These are phyloP conservation scores for Penicillium sp. DNA, from an alignment of 2,329 filamentous ascomycete genomes.

Conservation along the genomic window DNA sequence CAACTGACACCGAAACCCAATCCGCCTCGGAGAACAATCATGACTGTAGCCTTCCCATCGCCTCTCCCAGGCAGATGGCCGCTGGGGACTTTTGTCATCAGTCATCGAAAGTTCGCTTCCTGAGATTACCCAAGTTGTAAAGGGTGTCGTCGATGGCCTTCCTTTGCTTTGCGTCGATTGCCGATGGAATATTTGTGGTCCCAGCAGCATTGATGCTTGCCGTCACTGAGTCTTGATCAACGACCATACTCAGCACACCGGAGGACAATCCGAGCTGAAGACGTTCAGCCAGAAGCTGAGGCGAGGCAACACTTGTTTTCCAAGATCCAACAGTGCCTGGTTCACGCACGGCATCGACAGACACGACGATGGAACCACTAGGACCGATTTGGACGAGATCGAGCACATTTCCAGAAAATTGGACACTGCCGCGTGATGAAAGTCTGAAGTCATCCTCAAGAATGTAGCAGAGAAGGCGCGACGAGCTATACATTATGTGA, in stretches of 20 bases:
- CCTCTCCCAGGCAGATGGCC: no score
- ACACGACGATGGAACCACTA: slow-evolving; percentile 39
- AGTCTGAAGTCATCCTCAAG: slow-evolving; percentile 49
- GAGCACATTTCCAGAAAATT: slow-evolving; percentile 61
- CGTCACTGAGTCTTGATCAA: slow-evolving; percentile 16
- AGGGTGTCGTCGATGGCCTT: slow-evolving; percentile 32
- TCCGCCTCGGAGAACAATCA: no score
- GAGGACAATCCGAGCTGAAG: slow-evolving; percentile 20
- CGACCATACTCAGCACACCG: slow-evolving; percentile 24
- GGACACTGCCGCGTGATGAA: slow-evolving; percentile 46
- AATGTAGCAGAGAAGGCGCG: slow-evolving; percentile 63
- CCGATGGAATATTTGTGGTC: slow-evolving; percentile 21
- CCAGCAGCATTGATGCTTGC: slow-evolving; percentile 27
- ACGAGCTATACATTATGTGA: slow-evolving; percentile 44
- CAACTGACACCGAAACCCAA: no score
- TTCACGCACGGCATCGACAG: slow-evolving; percentile 50
- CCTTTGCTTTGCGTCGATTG: slow-evolving; percentile 25
- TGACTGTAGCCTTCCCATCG: no score
- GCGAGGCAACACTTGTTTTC: slow-evolving; percentile 18
- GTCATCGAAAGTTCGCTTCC: slow-evolving; percentile 30
- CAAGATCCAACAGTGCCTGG: slow-evolving; percentile 44
- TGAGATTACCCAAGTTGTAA: slow-evolving; percentile 37
- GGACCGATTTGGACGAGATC: slow-evolving; percentile 41
- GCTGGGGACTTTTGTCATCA: not conserved
- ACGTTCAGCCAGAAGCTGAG: slow-evolving; percentile 25